Evolutionary conservation across 179 eudicot species (phyloP), one percentile per base, ranked within the genome.

Genomic region (Silene noctiflora): DNA sequence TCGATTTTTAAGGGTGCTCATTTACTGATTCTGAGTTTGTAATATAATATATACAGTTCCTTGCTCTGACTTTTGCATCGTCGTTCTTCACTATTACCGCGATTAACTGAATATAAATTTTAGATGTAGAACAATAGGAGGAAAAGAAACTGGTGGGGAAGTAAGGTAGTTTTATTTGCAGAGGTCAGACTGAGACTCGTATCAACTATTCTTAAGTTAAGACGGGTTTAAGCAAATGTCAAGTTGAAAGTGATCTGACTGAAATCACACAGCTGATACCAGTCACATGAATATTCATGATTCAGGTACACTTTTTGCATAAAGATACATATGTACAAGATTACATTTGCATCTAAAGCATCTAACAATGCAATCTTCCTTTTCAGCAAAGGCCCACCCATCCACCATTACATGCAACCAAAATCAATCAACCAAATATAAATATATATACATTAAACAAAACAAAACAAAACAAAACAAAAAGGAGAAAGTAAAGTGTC

Each of bases 301-400:
- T 48, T 66, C 55, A 25, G 13, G 44, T 19, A 2, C 27, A 24
- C 33, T 51, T 51, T 51, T 12, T 51, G 58, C 17, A 48, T 48
- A 48, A 48, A 12, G 17, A n/a, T n/a, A n/a, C n/a, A n/a, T n/a
- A n/a, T n/a, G n/a, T n/a, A n/a, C n/a, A 72, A 67, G 69, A 77
- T 68, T 77, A 67, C 78, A 73, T 24, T 76, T 48, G 77, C 83
- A 80, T 69, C n/a, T 66, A 14, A 65, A 80, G 25, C 62, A 76
- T 59, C 73, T 64, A 65, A 58, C 74, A 58, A 48, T 2, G 25
- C 69, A 67, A 81, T 46, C 67, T 68, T 35, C 75, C 61, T 71
- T 60, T 67, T 55, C 67, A 55, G 19, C 46, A 64, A 71, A 78
- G 71, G 25, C 46, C 46, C 46, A 39, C 46, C 46, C 11, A 39